Conservation (phyloP, 2,329 filamentous ascomycete species). For the Chrysosporium queenslandicum region DNA sequence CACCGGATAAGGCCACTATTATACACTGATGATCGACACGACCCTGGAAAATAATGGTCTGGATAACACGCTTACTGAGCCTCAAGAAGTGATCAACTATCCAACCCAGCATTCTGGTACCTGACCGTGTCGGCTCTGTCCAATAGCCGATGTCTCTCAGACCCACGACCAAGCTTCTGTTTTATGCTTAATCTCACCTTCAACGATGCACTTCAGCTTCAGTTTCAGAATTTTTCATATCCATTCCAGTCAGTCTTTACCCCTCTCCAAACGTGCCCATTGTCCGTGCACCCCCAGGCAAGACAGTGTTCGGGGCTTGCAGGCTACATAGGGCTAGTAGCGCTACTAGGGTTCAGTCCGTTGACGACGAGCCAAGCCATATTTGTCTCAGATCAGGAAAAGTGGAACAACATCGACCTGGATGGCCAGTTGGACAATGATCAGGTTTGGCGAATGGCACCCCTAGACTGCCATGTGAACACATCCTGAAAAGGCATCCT, state of each 20-base stretch:
- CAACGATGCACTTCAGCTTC: neutral
- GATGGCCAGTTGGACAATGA: too few species aligned
- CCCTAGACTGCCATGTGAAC: too few species aligned
- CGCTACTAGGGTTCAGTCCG: neutral
- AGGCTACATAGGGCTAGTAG: neutral
- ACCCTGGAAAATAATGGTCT: neutral
- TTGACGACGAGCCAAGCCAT: too few species aligned
- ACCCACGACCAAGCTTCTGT: neutral
- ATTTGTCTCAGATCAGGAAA: too few species aligned
- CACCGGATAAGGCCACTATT: neutral
- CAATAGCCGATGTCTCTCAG: neutral
- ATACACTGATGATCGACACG: neutral
- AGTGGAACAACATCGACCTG: too few species aligned
- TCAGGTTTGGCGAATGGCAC: too few species aligned
- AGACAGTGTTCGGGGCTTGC: neutral
- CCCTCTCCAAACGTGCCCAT: neutral
- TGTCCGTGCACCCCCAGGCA: neutral
- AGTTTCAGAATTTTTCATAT: neutral
- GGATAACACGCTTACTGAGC: neutral
- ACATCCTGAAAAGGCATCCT: too few species aligned
- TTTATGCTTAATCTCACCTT: constrained; percentile 7
- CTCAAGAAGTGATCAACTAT: neutral
- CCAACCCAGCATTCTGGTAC: neutral
- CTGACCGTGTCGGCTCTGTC: neutral
- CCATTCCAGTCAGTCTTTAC: neutral